Evolutionary conservation across 176 grass and related monocot species (phyloP), one percentile per base, ranked within the genome.

Genomic region (Ampelocalamus luodianensis): DNA sequence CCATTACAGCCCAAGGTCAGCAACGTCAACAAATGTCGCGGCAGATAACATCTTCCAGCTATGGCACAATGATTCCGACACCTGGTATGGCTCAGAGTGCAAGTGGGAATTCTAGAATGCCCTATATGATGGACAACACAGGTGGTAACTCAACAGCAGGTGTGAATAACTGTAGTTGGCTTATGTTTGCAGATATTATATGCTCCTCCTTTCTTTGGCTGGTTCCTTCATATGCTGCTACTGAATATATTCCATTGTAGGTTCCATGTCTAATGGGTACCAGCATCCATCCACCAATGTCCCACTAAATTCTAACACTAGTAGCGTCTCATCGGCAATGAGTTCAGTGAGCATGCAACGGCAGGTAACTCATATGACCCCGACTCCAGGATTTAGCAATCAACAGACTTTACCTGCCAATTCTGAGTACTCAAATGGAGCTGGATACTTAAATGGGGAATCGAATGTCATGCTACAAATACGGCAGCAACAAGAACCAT

Each of bases 291-390:
- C 86, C n/a, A 40, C 74, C 63, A 89, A 83, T 14, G 22, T 79
- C 50, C 75, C 66, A 64, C 45, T 79, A 75, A 85, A 87, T 88
- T 89, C 86, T 53, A 64, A 54, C n/a, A 74, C 76, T 27, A 85
- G 37, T 62, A 83, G 22, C 36, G 12, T 76, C 50, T 44, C 84
- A 76, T 72, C 84, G 27, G 72, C 10, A 15, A 75, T 78, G 48
- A 40, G 71, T 82, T 79, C 89, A 77, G 59, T 87, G 75, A 53
- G 77, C 74, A 77, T 85, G 54, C 85, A 87, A 49, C 72, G 43
- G n/a, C 79, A 91, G 49, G 77, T 78, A 26, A 90, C 65, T 77
- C 92, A 82, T 72, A 93, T 90, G 85, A 92, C 92, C 65, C 87
- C 83, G 8, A 90, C 91, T 54, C 85, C 93, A 68, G 93, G 91